These are phyloP conservation scores for Allium cepa DNA, from an alignment of 106 monocot genomes.

Conservation along the genomic window DNA sequence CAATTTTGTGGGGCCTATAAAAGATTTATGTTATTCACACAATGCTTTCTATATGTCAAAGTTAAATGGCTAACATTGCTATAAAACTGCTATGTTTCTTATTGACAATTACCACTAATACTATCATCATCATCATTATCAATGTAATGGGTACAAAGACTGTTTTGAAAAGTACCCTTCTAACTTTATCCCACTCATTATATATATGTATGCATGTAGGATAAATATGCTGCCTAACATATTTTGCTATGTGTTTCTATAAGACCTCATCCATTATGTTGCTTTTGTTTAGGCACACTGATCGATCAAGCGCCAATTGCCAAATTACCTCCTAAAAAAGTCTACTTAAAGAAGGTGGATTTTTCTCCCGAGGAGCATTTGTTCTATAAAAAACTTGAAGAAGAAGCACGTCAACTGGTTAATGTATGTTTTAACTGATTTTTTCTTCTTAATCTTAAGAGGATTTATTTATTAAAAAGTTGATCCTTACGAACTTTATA, in stretches of 20 bases:
- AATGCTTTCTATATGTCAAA: too few relatives aligned
- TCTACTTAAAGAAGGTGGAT: slow-evolving; percentile 55
- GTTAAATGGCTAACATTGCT: too few relatives aligned
- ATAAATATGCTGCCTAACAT: not conserved
- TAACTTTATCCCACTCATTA: too few relatives aligned
- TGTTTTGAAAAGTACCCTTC: too few relatives aligned
- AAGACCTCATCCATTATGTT: not conserved
- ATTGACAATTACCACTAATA: too few relatives aligned
- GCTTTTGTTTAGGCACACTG: slow-evolving; percentile 34
- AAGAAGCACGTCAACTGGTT: slow-evolving; percentile 61
- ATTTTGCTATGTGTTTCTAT: not conserved
- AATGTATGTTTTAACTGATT: slow-evolving; percentile 38
- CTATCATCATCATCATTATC: too few relatives aligned
- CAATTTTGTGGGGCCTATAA: too few relatives aligned
- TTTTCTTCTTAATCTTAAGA: not conserved
- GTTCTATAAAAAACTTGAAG: slow-evolving; percentile 73
- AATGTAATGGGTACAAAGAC: too few relatives aligned
- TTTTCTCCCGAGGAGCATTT: slow-evolving; percentile 70
- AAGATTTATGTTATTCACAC: too few relatives aligned
- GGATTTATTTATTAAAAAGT: not conserved
- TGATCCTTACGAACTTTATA: not conserved
- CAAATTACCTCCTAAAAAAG: slow-evolving; percentile 63
- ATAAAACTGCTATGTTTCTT: too few relatives aligned
- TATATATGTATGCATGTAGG: too few relatives aligned
- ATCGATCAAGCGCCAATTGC: slow-evolving; percentile 77